Percentiles rank a stretch among this genome's conserved stretches.
These are phyloP conservation scores for Populus ilicifolia DNA, from an alignment of 345 rosid genomes.

Conservation along the genomic window DNA sequence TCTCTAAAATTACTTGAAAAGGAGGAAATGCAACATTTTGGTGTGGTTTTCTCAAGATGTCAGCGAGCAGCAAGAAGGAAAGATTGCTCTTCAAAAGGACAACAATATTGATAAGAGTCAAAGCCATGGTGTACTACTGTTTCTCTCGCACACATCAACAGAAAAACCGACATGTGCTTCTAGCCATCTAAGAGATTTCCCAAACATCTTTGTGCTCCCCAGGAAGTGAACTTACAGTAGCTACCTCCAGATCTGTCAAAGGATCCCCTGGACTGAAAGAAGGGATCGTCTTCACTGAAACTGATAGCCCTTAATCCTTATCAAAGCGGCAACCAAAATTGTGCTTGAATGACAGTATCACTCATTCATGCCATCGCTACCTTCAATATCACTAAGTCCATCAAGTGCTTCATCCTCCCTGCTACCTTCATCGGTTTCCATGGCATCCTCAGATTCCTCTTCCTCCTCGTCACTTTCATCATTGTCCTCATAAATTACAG, in stretches of 20 bases:
- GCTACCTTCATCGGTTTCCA: conserved; percentile 43
- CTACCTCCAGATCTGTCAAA: not conserved
- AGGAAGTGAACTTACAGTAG: not conserved
- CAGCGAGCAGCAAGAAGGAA: not conserved
- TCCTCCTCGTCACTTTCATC: conserved; percentile 71
- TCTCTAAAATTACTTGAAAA: too few species aligned
- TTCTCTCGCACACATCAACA: not conserved
- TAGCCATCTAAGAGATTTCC: not conserved
- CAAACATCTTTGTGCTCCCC: not conserved
- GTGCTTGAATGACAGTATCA: conserved; percentile 13
- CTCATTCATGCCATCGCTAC: conserved; percentile 50
- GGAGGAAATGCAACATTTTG: not conserved
- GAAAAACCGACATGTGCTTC: not conserved
- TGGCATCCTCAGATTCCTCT: conserved; percentile 55
- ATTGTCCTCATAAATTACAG: conserved; percentile 42
- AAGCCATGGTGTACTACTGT: not conserved
- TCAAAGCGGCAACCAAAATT: not conserved
- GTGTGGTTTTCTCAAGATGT: not conserved
- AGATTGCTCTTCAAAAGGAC: not conserved
- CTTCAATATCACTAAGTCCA: conserved; percentile 47
- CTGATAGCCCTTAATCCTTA: not conserved
- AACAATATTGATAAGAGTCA: not conserved
- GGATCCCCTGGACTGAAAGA: not conserved
- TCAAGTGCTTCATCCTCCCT: conserved; percentile 34
- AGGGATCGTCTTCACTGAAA: not conserved